These are phyloP conservation scores for Trebouxia sp. DNA, from an alignment of 139 green algal species.

Conservation along the genomic window DNA sequence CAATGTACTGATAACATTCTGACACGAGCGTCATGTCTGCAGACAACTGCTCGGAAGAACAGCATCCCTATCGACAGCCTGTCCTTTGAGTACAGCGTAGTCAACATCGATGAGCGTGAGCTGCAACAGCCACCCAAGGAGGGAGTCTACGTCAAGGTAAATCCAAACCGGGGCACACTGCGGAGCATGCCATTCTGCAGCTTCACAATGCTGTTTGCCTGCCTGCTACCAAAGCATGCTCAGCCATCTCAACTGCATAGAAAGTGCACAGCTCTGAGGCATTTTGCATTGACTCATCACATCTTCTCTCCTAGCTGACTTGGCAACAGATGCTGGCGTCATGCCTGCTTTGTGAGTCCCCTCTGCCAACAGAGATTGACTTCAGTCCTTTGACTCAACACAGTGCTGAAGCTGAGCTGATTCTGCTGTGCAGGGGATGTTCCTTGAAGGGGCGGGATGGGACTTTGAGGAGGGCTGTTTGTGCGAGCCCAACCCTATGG, in stretches of 20 bases:
- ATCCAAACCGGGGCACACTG: not conserved
- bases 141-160: conserved; percentile 77
- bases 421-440: conserved; percentile 57
- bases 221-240: not conserved
- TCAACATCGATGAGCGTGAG: conserved; percentile 76
- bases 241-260: not conserved
- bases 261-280: not conserved
- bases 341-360: too few species aligned
- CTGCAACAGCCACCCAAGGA: conserved; percentile 75
- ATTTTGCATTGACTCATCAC: too few species aligned
- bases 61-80: conserved; percentile 85
- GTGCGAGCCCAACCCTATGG: conserved; percentile 84
- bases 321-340: not conserved
- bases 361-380: too few species aligned
- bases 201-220: too few species aligned
- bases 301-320: not conserved
- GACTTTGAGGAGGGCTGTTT: conserved; percentile 80
- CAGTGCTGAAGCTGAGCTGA: not conserved
- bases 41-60: conserved; percentile 76
- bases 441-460: conserved; percentile 84
- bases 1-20: too few species aligned
- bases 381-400: too few species aligned
- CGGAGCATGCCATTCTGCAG: not conserved
- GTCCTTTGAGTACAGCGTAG: conserved; percentile 78
- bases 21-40: too few species aligned